phyloP scores from a whole-genome alignment of 371 early-diverging fungal genomes.

The Vairimorpha apis region DNA sequence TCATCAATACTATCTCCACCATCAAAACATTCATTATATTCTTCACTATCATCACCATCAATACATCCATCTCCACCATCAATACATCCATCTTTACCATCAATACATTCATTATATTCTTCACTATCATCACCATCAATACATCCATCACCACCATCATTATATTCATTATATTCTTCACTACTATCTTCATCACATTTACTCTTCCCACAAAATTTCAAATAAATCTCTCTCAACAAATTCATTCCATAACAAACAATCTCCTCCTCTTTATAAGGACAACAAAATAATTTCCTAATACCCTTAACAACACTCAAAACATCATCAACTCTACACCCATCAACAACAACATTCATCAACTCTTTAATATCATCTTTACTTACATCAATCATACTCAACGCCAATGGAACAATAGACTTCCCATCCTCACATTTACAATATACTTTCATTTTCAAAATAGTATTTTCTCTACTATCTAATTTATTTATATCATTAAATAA shows the following conservation, averaged over 20 bases:
- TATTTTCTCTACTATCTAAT: constrained; percentile 45
- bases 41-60: constrained; percentile 10
- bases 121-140: constrained; percentile 18
- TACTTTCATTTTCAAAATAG: constrained; percentile 47
- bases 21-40: constrained; percentile 4
- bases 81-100: not conserved
- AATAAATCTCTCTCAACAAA: constrained; percentile 43
- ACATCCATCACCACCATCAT: constrained; percentile 27
- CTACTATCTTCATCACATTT: not conserved
- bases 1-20: not conserved
- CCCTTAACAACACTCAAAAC: constrained; percentile 38
- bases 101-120: constrained; percentile 11
- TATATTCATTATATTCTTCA: not conserved
- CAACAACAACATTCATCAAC: constrained; percentile 43
- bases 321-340: constrained; percentile 31
- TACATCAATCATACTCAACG: constrained; percentile 44
- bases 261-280: constrained; percentile 57
- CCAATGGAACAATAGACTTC: constrained; percentile 44
- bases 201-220: constrained; percentile 35
- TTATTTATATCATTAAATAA: constrained; percentile 40
- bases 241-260: constrained; percentile 57
- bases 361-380: constrained; percentile 51
- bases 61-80: constrained; percentile 27
- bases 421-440: constrained; percentile 35
- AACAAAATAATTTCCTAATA: constrained; percentile 50